A percentile compares a stretch with the other conserved stretches of the same genome.
Conservation (phyloP, 495 filamentous ascomycete species). For the Daldinia loculata region DNA sequence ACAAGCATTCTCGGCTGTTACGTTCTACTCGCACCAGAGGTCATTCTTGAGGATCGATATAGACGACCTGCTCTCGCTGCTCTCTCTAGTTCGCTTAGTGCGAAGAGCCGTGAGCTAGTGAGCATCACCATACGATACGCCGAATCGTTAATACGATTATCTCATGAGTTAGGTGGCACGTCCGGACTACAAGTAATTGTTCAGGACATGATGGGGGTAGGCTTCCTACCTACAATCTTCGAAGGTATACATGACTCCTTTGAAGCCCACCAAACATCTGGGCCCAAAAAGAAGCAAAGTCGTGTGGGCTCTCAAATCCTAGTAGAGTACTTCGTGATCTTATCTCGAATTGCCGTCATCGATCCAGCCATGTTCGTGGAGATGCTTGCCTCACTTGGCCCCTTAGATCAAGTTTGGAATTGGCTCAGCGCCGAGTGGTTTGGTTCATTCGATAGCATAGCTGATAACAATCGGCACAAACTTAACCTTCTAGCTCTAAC, state of each 20-base stretch:
- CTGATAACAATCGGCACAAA: slow-evolving; percentile 77
- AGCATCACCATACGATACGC: slow-evolving; percentile 71
- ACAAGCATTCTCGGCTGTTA: slow-evolving; percentile 76
- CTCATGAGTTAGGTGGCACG: slow-evolving; percentile 72
- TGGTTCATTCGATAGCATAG: slow-evolving; percentile 81
- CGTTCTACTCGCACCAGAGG: slow-evolving; percentile 77
- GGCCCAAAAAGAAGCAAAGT: slow-evolving; percentile 71
- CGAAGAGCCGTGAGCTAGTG: slow-evolving; percentile 70
- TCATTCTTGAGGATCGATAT: slow-evolving; percentile 72
- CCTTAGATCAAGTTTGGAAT: slow-evolving; percentile 61
- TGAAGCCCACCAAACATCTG: slow-evolving; percentile 76
- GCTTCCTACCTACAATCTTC: slow-evolving; percentile 71
- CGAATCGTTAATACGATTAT: slow-evolving; percentile 74
- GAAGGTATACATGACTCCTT: slow-evolving; percentile 75
- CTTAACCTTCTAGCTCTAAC: slow-evolving; percentile 84
- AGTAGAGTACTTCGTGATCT: slow-evolving; percentile 83
- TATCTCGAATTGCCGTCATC: slow-evolving; percentile 79
- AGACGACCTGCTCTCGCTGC: slow-evolving; percentile 64
- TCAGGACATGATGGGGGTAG: slow-evolving; percentile 72
- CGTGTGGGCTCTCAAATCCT: slow-evolving; percentile 73
- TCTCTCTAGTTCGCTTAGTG: slow-evolving; percentile 66
- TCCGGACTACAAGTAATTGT: slow-evolving; percentile 71
- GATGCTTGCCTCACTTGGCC: slow-evolving; percentile 57
- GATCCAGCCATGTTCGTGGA: slow-evolving; percentile 71
- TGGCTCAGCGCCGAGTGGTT: slow-evolving; percentile 94